Percentiles rank a stretch among this genome's conserved stretches.
Conservation (phyloP, 2,329 filamentous ascomycete species). For the Nothophaeocryptopus gaeumannii region DNA sequence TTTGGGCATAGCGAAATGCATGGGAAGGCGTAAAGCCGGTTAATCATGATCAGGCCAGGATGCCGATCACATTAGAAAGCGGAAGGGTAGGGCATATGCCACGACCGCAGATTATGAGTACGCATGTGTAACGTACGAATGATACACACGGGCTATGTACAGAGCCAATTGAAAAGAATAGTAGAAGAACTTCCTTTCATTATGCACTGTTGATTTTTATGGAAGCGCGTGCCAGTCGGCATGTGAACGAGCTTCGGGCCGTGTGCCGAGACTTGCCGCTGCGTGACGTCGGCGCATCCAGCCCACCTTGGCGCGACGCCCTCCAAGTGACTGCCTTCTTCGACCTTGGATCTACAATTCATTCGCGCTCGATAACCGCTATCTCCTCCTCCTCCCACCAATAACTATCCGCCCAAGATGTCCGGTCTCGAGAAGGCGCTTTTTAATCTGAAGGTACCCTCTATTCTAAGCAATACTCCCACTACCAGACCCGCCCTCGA, state of each 20-base stretch:
- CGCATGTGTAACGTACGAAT: slow-evolving; percentile 1
- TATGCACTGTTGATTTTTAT: neutral
- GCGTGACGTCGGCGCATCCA: slow-evolving; percentile 4
- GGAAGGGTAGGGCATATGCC: too few relatives aligned
- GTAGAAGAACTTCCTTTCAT: neutral
- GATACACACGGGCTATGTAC: slow-evolving; percentile 2
- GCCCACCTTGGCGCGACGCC: slow-evolving; percentile 7
- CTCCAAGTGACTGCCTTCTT: neutral
- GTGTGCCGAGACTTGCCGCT: neutral
- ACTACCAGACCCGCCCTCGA: neutral
- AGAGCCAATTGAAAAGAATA: neutral
- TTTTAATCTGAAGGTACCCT: slow-evolving; percentile 58
- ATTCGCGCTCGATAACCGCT: neutral
- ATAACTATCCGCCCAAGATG: slow-evolving; percentile 40
- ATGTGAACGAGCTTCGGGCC: slow-evolving; percentile 6
- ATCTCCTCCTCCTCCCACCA: neutral
- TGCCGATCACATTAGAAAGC: too few relatives aligned
- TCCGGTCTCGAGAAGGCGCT: slow-evolving; percentile 61
- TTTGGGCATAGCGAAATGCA: too few relatives aligned
- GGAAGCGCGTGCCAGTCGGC: slow-evolving; percentile 5
- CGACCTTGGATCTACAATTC: neutral
- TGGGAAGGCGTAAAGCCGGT: too few relatives aligned
- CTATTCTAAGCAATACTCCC: neutral
- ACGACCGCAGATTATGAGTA: too few relatives aligned
- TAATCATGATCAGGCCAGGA: neutral